Evolutionary conservation across 805 yeast genomes (phyloP), one percentile per base, ranked within the genome.

Genomic region (Candida broadrunensis): DNA sequence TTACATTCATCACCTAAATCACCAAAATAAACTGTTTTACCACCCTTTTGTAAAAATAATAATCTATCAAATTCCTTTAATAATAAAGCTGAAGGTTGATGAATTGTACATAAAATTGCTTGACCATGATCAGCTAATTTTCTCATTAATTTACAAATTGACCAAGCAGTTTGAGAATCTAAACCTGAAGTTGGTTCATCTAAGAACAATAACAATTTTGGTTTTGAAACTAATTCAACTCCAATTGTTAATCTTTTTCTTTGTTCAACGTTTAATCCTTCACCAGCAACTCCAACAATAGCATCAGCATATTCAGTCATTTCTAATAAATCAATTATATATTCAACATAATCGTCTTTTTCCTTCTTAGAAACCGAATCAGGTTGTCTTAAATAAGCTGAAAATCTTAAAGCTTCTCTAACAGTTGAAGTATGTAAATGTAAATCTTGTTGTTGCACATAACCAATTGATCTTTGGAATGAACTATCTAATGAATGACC

Each of bases 21-120:
- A 51, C 95, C 95, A 58, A 84, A 85, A 61, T 85, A 85, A 24
- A 83, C 91, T 48, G 90, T 85, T 54, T 73, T 68, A 49, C 95
- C 95, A 58, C 95, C 95, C 48, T 73, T 78, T 50, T 81, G 81
- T 56, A 85, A 69, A 50, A 85, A 75, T 48, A 73, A 67, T 50
- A 87, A 70, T 52, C 89, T 75, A 56, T 88, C 95, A 56, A 88
- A 86, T 53, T 83, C 87, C 55, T 85, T 77, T 65, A 86, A 72
- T 55, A 86, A 67, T 43, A 83, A 72, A 39, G 95, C 90, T 7
- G 93, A 85, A 54, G 95, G 95, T 63, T 85, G 95, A 63, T 85
- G 93, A 50, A 85, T 85, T 20, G 95, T 85, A 38, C 71, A 65
- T 46, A 66, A 60, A 45, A 66, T 64, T 29, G 71, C 69, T 45